A percentile compares a stretch with the other conserved stretches of the same genome.
phyloP scores from a whole-genome alignment of 495 filamentous ascomycete species.

The Recurvomyces mirabilis region DNA sequence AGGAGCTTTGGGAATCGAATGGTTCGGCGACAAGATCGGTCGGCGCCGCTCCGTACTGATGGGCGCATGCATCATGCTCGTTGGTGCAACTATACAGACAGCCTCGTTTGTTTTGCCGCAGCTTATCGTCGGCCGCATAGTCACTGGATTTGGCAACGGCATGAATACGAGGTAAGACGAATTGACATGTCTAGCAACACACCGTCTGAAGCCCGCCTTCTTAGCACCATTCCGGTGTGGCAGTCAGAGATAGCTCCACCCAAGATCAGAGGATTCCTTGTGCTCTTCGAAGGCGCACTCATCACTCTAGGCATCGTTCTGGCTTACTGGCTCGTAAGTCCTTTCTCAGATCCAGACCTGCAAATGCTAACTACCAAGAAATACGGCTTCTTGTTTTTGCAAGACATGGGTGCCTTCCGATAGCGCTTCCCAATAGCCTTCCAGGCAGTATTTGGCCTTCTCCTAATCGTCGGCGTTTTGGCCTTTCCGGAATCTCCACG shows the following conservation, averaged over 20 bases:
- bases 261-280: no score
- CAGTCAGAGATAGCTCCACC: no score
- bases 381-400: no score
- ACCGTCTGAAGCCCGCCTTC: no score
- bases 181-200: no score
- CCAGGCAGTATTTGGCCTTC: background rate
- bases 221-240: no score
- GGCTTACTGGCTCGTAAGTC: no score
- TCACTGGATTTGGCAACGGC: constrained; percentile 36
- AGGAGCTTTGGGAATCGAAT: background rate
- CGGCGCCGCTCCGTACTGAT: background rate
- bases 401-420: no score
- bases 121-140: constrained; percentile 21
- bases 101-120: constrained; percentile 19
- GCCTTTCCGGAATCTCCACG: constrained; percentile 4
- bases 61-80: background rate
- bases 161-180: constrained; percentile 30
- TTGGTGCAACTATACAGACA: constrained; percentile 11
- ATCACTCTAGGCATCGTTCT: no score
- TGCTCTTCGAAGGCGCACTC: no score
- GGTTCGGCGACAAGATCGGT: background rate
- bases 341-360: no score
- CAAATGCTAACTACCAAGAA: no score
- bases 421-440: constrained; percentile 6
- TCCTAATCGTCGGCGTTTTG: background rate